These are phyloP conservation scores for Heterococcus sp. DNA, from an alignment of 108 stramenopile genomes.

Conservation along the genomic window DNA sequence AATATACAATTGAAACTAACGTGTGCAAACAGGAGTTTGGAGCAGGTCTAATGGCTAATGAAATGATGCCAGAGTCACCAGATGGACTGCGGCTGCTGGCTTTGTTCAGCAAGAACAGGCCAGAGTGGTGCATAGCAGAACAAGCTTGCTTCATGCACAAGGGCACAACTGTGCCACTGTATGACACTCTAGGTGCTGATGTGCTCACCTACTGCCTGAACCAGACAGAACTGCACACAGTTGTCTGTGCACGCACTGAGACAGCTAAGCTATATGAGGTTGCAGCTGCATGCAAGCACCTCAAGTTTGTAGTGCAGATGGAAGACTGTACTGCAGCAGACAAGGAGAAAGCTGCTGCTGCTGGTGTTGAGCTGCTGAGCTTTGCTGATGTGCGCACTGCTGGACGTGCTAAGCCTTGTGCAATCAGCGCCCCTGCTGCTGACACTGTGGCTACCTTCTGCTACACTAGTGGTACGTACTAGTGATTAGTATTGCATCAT, in stretches of 20 bases:
- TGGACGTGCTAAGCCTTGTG: not conserved
- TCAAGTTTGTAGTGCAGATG: not conserved
- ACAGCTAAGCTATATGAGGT: not conserved
- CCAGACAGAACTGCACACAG: not conserved
- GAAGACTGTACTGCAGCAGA: not conserved
- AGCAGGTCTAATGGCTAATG: not conserved
- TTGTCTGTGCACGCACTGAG: not conserved
- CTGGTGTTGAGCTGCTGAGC: not conserved
- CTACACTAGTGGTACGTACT: constrained; percentile 80
- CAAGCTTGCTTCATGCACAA: not conserved
- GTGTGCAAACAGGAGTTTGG: not conserved
- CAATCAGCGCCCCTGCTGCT: constrained; percentile 22
- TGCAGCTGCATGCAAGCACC: not conserved
- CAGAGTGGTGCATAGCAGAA: not conserved
- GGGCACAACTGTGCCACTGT: constrained; percentile 3
- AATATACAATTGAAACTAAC: too few relatives aligned
- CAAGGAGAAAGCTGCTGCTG: not conserved
- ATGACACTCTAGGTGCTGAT: not conserved
- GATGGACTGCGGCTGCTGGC: not conserved
- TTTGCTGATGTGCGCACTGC: not conserved
- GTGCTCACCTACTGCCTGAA: constrained; percentile 1
- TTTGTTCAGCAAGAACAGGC: not conserved
- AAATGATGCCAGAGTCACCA: not conserved
- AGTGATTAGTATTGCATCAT: too few relatives aligned
- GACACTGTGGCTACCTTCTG: constrained; percentile 67